phyloP scores from a whole-genome alignment of 2,329 filamentous ascomycete species.

The Paecilomyces dactylethromorphus region DNA sequence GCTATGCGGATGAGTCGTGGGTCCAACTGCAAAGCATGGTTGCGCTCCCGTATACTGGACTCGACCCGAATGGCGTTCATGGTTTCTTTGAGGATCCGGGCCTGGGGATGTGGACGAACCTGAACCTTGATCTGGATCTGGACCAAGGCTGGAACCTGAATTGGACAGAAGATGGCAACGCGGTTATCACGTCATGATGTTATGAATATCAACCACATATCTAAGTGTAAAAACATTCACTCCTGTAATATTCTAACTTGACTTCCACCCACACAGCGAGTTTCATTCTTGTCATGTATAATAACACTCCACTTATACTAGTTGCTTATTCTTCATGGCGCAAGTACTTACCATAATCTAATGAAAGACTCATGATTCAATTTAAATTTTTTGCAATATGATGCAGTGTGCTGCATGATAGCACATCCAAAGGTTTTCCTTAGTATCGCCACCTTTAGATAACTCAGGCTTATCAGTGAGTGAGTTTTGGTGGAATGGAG shows the following conservation, averaged over 20 bases:
- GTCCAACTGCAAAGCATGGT: constrained; percentile 14
- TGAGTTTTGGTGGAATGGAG: background rate
- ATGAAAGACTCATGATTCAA: background rate
- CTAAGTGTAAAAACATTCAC: too few species aligned
- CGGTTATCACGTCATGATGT: background rate
- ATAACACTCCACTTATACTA: background rate
- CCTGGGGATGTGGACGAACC: constrained; percentile 18
- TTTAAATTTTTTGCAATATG: background rate
- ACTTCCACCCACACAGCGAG: background rate
- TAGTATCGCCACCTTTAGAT: background rate
- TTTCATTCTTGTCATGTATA: background rate
- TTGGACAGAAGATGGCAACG: constrained; percentile 21
- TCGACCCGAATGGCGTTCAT: constrained; percentile 16
- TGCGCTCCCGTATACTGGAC: constrained; percentile 11
- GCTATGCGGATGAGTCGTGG: constrained; percentile 12
- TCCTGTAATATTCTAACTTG: background rate
- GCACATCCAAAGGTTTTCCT: background rate
- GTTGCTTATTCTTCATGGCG: background rate
- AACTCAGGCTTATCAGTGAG: background rate
- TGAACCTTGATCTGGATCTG: constrained; percentile 25
- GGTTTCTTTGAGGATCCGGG: constrained; percentile 17
- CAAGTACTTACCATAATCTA: background rate
- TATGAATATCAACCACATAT: background rate
- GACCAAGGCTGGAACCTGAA: constrained; percentile 35
- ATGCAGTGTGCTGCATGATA: too few species aligned